Base-by-base conservation (phyloP, 1,284 basidiomycete genomes). In the Trichosporon sp. region DNA sequence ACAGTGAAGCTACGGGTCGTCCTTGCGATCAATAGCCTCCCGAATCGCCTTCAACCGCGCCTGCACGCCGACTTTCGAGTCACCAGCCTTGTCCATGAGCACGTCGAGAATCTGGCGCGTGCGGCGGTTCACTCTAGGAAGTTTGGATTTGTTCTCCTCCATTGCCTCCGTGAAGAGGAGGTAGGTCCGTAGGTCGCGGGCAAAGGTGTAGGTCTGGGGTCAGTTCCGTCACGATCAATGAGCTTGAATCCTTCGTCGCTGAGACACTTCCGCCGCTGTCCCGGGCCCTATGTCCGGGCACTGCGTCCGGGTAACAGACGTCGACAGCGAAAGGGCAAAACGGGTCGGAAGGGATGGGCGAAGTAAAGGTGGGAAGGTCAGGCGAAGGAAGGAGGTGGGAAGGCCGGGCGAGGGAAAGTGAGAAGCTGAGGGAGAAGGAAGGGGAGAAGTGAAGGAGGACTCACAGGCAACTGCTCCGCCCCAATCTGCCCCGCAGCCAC, bases 171-270 rank as follows among this genome's bases (percentile, higher is more conserved):
- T 40, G 27, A 81, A 68, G 25, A 73, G 58, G 27, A 62, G 36
- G 40, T 68, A 79, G 8, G 79, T 81, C 5, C 78, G 66, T n/a
- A 75, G 66, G 66, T 81, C 79, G 27, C 79, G 65, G 0, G 79
- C 78, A 57, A 81, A 80, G 0, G 78, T 79, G 62, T 80, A 77
- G 11, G 79, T 80, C 78, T 81, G 59, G 23, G 1, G 31, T 49
- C 34, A 60, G 52, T 33, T 21, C 1, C 7, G 23, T 25, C 9
- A 52, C 2, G n/a, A 2, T 2, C 25, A 32, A 19, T 19, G 7
- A 44, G 37, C 37, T 44, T 19, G 5, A 4, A 16, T 34, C 33
- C 33, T 34, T 34, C 33, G 8, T 8, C 7, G 33, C 56, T 25
- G 16, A n/a, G 32, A 57, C 5, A 19, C 27, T 5, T 5, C 33